A percentile compares a stretch with the other conserved stretches of the same genome.
Evolutionary conservation across 2,329 filamentous ascomycete species (phyloP).

Genomic region (Verticillium zaregamsianum): DNA sequence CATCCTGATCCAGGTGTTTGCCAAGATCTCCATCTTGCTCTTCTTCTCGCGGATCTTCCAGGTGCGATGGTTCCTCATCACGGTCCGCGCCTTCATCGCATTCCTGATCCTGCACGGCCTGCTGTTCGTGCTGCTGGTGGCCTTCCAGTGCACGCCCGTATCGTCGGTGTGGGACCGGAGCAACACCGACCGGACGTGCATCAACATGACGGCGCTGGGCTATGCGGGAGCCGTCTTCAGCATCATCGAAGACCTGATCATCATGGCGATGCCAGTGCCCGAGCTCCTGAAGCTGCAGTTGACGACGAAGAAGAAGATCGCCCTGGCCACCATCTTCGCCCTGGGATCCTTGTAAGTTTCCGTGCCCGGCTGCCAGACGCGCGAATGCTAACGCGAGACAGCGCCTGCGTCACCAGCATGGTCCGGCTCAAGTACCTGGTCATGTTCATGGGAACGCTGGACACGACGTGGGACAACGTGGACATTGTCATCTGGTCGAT

Average conservation of each 20-base stretch:
- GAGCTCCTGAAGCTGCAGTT: conserved; percentile 59
- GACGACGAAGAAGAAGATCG: conserved; percentile 61
- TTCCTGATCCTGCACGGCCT: conserved; percentile 14
- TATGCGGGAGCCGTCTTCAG: conserved; percentile 64
- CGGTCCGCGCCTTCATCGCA: conserved; percentile 9
- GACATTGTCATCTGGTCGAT: conserved; percentile 26
- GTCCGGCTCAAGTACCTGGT: conserved; percentile 14
- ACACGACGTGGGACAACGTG: conserved; percentile 24
- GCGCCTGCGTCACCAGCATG: conserved; percentile 15
- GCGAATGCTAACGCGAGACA: conserved; percentile 2
- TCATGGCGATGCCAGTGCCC: conserved; percentile 63
- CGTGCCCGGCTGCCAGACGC: not conserved
- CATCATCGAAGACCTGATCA: conserved; percentile 63
- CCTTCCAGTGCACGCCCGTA: conserved; percentile 15
- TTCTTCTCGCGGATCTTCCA: conserved; percentile 18
- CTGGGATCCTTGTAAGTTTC: conserved; percentile 59
- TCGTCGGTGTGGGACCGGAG: conserved; percentile 13
- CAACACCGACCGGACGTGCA: conserved; percentile 37
- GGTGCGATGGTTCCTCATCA: conserved; percentile 10
- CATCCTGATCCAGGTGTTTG: conserved; percentile 16
- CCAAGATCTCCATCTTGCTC: conserved; percentile 20
- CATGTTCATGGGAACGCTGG: conserved; percentile 8
- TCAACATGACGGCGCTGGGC: conserved; percentile 59
- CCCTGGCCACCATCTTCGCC: conserved; percentile 61
- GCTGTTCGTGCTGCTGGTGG: conserved; percentile 15